Base-by-base conservation (phyloP, 345 rosid species). In the Erodium maritimum region DNA sequence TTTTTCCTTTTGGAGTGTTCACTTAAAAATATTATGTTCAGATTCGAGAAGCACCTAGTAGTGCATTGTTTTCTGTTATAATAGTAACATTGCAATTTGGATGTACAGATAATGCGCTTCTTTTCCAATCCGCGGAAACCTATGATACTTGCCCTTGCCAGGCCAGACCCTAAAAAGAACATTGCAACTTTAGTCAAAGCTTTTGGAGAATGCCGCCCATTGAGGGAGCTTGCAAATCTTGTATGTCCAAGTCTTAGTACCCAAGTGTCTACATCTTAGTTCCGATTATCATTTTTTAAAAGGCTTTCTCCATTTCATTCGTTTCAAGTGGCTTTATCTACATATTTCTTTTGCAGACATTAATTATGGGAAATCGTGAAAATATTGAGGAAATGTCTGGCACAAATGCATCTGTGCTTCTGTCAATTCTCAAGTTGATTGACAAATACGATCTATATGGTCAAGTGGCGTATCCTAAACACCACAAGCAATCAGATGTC, bases 111-210 rank as follows among this genome's bases (percentile, higher is more conserved):
- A 75, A 94, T 87, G 99, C 90, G 93, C 59, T 90, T 94, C 83
- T 94, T 94, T 63, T 68, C 82, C 62, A 94, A 90, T 60, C 88
- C 99, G 17, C 86, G 91, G 46, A 94, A 94, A 69, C 99, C 97
- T 56, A 81, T 90, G 96, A 87, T 94, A 70, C 90, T 94, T 65
- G 99, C 97, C n/a, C 96, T 94, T 76, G 99, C 99, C 5, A 82
- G 99, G 73, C 97, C 99, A 8, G 99, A 94, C 75, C 99, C 99
- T 14, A 94, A 94, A 73, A 94, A 94, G 93, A 94, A 94, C 56
- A 90, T 90, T 67, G 87, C 90, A 9, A 90, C 95, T 62, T 75
- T 94, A 77, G 96, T 94, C 67, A 90, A 84, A 81, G 99, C 99
- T 57, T 94, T 94, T 63, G 99, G 99, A 62, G 99, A 94, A 76